Evolutionary conservation across 768 basidiomycete species (phyloP), one percentile per base, ranked within the genome.

Genomic region (Fibroporia radiculosa): DNA sequence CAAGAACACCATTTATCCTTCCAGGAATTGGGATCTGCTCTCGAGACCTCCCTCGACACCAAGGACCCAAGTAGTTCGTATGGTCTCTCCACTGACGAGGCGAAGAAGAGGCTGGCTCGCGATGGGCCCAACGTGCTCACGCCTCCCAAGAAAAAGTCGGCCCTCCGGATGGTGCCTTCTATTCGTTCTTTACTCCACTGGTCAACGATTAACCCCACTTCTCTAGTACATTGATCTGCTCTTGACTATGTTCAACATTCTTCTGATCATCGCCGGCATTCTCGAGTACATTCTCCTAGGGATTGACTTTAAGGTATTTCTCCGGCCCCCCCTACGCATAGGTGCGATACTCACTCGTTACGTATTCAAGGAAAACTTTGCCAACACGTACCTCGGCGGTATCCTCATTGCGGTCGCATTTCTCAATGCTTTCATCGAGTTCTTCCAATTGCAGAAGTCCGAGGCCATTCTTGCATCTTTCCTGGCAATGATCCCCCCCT

Each of bases 401-500:
- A 82, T 83, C 57, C 67, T 83, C 47, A 82, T 83, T 42, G 66
- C 66, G 18, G 80, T 83, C 18, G 80, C 81, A 13, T 80, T 84
- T 59, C 59, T 82, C 46, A 84, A 84, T 51, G 82, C 80, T 5
- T 73, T 73, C 50, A 81, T 84, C 57, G 82, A 84, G 58, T 84
- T 79, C 58, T 71, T 66, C 56, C 82, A 84, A 65, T 71, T 82
- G 24, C 82, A 84, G 62, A 84, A 82, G 55, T 81, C 80, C 7
- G 82, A 82, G 56, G 79, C 80, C 29, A 84, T 84, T 52, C 67
- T 84, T 3, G 80, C 80, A 3, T 80, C 78, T 2, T 84, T 84
- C 65, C 66, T 84, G 26, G 82, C 82, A 8, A 78, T 84, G 78
- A 84, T 84, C 40, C 82, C 82, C 13, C 82, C 82, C 0, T 69